Conservation (phyloP, 768 basidiomycete species). For the Calocybe gangraenosa region DNA sequence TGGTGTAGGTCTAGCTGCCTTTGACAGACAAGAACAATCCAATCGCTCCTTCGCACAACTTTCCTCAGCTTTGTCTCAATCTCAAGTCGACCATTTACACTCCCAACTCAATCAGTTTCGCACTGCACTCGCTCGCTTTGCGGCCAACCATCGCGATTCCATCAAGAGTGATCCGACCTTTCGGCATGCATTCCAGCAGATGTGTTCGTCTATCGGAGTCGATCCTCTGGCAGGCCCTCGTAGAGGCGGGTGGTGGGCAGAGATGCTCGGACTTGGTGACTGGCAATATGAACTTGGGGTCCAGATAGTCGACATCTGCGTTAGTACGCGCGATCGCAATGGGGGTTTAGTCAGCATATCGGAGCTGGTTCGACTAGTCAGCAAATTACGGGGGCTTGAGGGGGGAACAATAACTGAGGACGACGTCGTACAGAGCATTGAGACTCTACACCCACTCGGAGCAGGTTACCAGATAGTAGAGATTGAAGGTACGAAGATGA, state of each 20-base stretch:
- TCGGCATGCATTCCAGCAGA: constrained; percentile 88
- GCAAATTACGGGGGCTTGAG: constrained; percentile 66
- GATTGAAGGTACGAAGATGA: constrained; percentile 72
- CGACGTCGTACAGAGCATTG: constrained; percentile 80
- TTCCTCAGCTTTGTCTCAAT: constrained; percentile 69
- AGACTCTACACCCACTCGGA: constrained; percentile 81
- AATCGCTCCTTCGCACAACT: constrained; percentile 78
- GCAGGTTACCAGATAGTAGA: constrained; percentile 88
- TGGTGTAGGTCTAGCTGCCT: constrained; percentile 84
- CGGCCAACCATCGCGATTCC: constrained; percentile 74
- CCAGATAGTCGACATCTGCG: constrained; percentile 90
- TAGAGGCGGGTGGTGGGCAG: constrained; percentile 89
- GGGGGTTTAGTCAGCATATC: constrained; percentile 90
- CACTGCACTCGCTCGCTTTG: constrained; percentile 73
- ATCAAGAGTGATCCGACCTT: constrained; percentile 85
- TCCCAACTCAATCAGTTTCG: constrained; percentile 84
- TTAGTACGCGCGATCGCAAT: constrained; percentile 82
- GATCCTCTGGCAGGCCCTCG: constrained; percentile 88
- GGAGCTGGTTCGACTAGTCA: constrained; percentile 78
- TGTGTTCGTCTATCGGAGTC: constrained; percentile 93
- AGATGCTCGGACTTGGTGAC: constrained; percentile 82
- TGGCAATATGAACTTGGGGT: constrained; percentile 97
- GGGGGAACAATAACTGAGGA: constrained; percentile 77
- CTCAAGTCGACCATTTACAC: constrained; percentile 76
- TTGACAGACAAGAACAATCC: constrained; percentile 83